A percentile compares a stretch with the other conserved stretches of the same genome.
Evolutionary conservation across 2,329 filamentous ascomycete genomes (phyloP).

Genomic region (Aspergillus calidoustus): DNA sequence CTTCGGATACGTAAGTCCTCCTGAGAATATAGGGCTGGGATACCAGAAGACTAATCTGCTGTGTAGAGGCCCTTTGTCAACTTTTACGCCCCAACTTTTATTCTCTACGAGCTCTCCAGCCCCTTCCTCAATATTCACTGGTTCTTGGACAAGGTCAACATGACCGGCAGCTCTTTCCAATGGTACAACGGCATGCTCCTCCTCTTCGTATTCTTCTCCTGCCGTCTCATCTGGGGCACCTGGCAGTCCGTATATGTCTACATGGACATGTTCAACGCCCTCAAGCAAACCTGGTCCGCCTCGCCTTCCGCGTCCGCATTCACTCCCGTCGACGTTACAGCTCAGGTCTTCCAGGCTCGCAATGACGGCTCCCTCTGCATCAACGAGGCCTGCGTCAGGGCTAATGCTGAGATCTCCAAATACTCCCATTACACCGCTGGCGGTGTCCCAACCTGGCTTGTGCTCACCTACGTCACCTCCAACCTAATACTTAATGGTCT

Average conservation of each 20-base stretch:
- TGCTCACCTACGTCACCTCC: slow-evolving; percentile 59
- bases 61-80: slow-evolving; percentile 66
- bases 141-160: slow-evolving; percentile 70
- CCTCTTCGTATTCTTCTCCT: slow-evolving; percentile 63
- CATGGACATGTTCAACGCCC: slow-evolving; percentile 60
- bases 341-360: slow-evolving; percentile 40
- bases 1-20: slow-evolving; percentile 64
- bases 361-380: slow-evolving; percentile 43
- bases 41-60: not conserved
- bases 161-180: slow-evolving; percentile 65
- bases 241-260: slow-evolving; percentile 64
- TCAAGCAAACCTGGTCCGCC: slow-evolving; percentile 49
- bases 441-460: slow-evolving; percentile 62
- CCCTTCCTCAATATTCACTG: slow-evolving; percentile 72
- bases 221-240: slow-evolving; percentile 66
- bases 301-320: slow-evolving; percentile 32
- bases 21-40: not conserved
- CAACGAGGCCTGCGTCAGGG: slow-evolving; percentile 44
- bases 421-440: slow-evolving; percentile 48
- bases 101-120: slow-evolving; percentile 69
- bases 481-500: slow-evolving; percentile 66
- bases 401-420: slow-evolving; percentile 53
- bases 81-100: slow-evolving; percentile 67
- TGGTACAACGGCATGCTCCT: slow-evolving; percentile 67
- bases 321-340: slow-evolving; percentile 37